Base-by-base conservation (phyloP, 2,329 filamentous ascomycete genomes). In the Onygena corvina region DNA sequence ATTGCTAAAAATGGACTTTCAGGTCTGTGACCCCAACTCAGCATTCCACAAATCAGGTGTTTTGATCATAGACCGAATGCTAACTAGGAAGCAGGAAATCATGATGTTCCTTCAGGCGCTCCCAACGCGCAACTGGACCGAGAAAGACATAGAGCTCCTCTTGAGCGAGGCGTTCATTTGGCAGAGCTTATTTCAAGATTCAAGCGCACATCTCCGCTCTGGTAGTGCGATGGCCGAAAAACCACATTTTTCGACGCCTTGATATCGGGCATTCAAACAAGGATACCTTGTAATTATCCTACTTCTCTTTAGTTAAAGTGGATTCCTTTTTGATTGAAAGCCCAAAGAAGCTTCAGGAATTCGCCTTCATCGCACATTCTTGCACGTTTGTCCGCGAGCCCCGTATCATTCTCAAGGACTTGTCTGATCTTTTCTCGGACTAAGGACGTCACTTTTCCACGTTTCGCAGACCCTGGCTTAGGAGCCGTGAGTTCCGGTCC, bases 81-180 rank as follows among this genome's bases (percentile, higher is more conserved):
- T 31, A 23, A 31, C 14, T 1, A 31, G 45, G 21, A 18, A 20
- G n/a, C 77, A 96, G 71, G 90, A 95, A 66, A 83, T 94, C 52
- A 95, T 98, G 89, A 98, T 98, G 90, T 98, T 98, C 63, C 71
- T 98, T 49, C 92, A 98, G 69, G 86, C 87, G 38, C 71, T 98
- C 50, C 92, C 93, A 2, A 98, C 93, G 4, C 83, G 84, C 58
- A 78, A 83, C 49, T 98, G 92, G 92, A 95, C 87, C 1, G 92
- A 95, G 64, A 96, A 96, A 71, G 92, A 98, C 62, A 94, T 98
- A 59, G 92, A 96, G 66, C 76, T 98, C 51, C 73, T 98, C 49
- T 74, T 98, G 36, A 95, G 88, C 62, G 92, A 98, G 70, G 92
- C 92, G 2, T 98, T 92, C 60, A 95, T 98, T 56, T 98, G 92